These are phyloP conservation scores for Lachnellula suecica DNA, from an alignment of 2,329 filamentous ascomycete genomes.

Conservation along the genomic window DNA sequence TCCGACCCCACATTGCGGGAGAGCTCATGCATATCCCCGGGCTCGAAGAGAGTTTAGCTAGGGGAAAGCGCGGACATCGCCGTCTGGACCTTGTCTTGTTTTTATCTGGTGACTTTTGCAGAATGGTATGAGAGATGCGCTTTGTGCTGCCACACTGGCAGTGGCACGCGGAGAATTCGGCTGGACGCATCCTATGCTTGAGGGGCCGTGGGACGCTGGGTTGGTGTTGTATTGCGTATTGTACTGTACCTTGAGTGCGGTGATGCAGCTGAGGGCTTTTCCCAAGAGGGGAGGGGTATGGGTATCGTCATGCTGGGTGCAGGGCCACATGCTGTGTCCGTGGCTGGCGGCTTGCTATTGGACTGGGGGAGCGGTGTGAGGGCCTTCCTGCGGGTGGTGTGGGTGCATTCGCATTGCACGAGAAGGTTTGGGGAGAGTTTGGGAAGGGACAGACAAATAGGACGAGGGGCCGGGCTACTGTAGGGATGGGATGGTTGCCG, in stretches of 20 bases:
- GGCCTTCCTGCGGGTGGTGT: conserved; percentile 7
- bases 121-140: too few relatives aligned
- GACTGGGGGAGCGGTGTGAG: conserved; percentile 17
- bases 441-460: neutral
- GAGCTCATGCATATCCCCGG: too few relatives aligned
- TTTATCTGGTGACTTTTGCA: too few relatives aligned
- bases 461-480: neutral
- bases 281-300: conserved; percentile 11
- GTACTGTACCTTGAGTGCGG: conserved; percentile 9
- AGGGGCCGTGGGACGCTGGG: conserved; percentile 15
- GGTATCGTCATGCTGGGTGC: conserved; percentile 15
- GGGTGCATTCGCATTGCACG: too few relatives aligned
- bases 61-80: too few relatives aligned
- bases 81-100: too few relatives aligned
- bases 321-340: neutral
- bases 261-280: conserved; percentile 16
- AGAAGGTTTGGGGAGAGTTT: conserved; percentile 7
- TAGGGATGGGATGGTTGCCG: neutral
- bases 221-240: conserved; percentile 16
- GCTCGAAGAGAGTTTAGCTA: too few relatives aligned
- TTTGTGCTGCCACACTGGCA: conserved; percentile 16
- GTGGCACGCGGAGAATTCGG: conserved; percentile 24
- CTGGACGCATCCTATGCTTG: conserved; percentile 18
- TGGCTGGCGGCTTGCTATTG: conserved; percentile 12
- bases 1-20: too few relatives aligned